These are phyloP conservation scores for Cruciata laevipes DNA, from an alignment of 257 asterid genomes.

Conservation along the genomic window DNA sequence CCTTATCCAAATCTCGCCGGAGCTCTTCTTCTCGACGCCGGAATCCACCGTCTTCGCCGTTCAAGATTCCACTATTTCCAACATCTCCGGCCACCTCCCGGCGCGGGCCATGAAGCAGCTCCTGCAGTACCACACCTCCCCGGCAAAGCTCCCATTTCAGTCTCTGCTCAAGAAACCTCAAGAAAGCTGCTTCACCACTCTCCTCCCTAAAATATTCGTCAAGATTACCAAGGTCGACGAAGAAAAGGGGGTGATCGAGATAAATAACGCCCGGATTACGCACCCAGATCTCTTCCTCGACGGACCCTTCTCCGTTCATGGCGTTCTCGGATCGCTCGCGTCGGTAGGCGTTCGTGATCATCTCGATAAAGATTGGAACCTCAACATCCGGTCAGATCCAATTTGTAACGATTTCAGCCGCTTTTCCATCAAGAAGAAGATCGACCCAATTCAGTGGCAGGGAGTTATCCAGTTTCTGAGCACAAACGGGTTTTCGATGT, in stretches of 20 bases:
- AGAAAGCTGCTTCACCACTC: constrained; percentile 49
- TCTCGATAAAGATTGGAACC: constrained; percentile 12
- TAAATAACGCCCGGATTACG: constrained; percentile 51
- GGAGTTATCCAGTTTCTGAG: constrained; percentile 31
- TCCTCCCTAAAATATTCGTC: constrained; percentile 19
- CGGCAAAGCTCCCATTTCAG: constrained; percentile 36
- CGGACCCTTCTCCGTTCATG: constrained; percentile 53
- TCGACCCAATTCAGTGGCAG: constrained; percentile 35
- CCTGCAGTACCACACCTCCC: constrained; percentile 54
- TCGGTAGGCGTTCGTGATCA: constrained; percentile 5
- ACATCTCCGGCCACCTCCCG: constrained; percentile 37
- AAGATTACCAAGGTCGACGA: constrained; percentile 35
- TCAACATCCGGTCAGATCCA: constrained; percentile 17
- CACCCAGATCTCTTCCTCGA: constrained; percentile 63
- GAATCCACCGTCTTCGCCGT: constrained; percentile 61
- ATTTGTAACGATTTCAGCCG: constrained; percentile 19
- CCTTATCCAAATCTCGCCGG: constrained; percentile 73
- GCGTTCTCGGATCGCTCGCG: constrained; percentile 41
- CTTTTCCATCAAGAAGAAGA: constrained; percentile 3
- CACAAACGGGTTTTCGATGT: constrained; percentile 50
- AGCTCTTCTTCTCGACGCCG: constrained; percentile 49
- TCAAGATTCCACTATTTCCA: constrained; percentile 57
- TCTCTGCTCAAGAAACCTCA: constrained; percentile 36
- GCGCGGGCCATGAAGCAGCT: constrained; percentile 53
- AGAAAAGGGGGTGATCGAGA: constrained; percentile 24